Base-by-base conservation (phyloP, 805 yeast genomes). In the Metschnikowia anglica region DNA sequence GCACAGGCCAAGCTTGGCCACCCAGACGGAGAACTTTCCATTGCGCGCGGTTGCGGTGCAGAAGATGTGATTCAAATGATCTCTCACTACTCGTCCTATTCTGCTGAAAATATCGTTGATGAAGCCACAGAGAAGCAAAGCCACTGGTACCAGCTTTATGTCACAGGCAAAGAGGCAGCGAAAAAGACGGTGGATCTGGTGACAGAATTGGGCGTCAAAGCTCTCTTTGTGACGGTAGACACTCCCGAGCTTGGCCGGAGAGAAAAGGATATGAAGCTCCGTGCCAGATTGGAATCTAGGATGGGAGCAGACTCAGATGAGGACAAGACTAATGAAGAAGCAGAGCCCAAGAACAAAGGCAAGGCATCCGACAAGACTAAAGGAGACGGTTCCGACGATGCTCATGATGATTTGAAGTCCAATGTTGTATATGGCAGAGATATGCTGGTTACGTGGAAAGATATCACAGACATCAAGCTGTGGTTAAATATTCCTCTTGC, bases 1-100 rank as follows among this genome's bases (percentile, higher is more conserved):
- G 98, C 97, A 0, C 72, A 89, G 48, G 97, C 95, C 27, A 85
- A 83, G 58, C 74, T 91, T 52, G 98, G 97, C 3, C 93, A 90
- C 58, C 88, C 88, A 2, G 97, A 88, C 30, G 98, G 98, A 44
- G 98, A 91, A 63, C 78, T 80, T 46, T 88, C 84, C 13, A 76
- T 91, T 50, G 88, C 97, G 1, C 72, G 83, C 56, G 88, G 88
- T n/a, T 85, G 95, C 21, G 88, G 80, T 30, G 72, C 75, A 43
- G 84, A 85, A 43, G 79, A 58, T 13, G 54, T 82, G 24, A 80
- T 85, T 43, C 97, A 90, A 64, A 90, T 90, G 98, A 83, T 90
- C 44, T 90, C 97, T 4, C 90, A 96, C 1, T 72, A 88, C 54
- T 91, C 97, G 1, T 85, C 96, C 5, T 87, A 89, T 60, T 81